A percentile compares a stretch with the other conserved stretches of the same genome.
These are phyloP conservation scores for Aspergillus proliferans DNA, from an alignment of 2,329 filamentous ascomycete species.

Conservation along the genomic window DNA sequence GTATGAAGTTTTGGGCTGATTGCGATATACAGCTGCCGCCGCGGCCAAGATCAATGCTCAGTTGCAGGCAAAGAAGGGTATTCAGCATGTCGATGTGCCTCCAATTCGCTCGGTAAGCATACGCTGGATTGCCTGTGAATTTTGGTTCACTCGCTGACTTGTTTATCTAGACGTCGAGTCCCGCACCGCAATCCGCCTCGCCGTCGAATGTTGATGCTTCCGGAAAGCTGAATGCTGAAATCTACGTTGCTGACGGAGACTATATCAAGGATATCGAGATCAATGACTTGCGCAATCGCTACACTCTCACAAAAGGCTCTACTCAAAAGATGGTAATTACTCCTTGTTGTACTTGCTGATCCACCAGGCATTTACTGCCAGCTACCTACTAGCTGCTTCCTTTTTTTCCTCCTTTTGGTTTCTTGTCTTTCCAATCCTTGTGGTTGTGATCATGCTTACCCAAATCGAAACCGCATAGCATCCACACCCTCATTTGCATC, in stretches of 20 bases:
- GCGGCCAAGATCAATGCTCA: constrained; percentile 82
- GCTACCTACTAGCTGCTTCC: constrained; percentile 29
- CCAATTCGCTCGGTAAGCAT: constrained; percentile 60
- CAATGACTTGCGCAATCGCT: constrained; percentile 94
- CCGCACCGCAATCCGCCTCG: constrained; percentile 51
- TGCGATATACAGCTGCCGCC: constrained; percentile 60
- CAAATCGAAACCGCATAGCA: constrained; percentile 55
- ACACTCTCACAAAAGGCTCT: constrained; percentile 91
- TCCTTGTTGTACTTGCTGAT: constrained; percentile 65
- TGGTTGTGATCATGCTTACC: constrained; percentile 64
- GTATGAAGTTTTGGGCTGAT: constrained; percentile 7
- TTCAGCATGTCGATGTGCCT: constrained; percentile 84
- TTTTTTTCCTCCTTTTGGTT: constrained; percentile 28
- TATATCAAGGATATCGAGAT: constrained; percentile 99
- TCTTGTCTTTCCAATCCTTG: constrained; percentile 23
- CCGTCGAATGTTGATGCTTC: constrained; percentile 42
- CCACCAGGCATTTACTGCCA: constrained; percentile 41
- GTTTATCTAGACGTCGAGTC: constrained; percentile 39
- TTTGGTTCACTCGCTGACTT: constrained; percentile 9
- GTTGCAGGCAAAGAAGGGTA: constrained; percentile 77
- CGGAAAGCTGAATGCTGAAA: constrained; percentile 69
- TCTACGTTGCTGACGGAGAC: constrained; percentile 93
- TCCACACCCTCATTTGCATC: constrained; percentile 67
- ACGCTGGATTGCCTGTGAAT: neutral
- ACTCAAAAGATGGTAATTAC: constrained; percentile 99